Base-by-base conservation (phyloP, 2,329 filamentous ascomycete species). In the Lecanicillium sp. region DNA sequence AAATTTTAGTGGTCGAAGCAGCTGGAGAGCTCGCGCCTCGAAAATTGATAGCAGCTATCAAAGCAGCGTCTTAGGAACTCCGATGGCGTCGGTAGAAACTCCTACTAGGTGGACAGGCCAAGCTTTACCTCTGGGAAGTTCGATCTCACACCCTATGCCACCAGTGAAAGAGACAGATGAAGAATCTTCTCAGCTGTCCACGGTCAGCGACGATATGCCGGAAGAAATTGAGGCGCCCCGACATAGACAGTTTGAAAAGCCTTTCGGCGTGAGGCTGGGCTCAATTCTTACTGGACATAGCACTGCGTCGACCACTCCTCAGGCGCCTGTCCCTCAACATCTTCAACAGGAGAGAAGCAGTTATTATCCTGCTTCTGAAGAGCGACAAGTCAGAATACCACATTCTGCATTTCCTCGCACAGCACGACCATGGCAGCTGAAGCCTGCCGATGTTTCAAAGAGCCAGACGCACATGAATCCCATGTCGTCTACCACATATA, bases 101-200 rank as follows among this genome's bases (percentile, higher is more conserved):
- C 67, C 67, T 3, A 70, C 65, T n/a, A 64, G 64, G 35, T 63
- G 65, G 58, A 68, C 64, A 3, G 63, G 68, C 4, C 54, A 61
- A 36, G 53, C 61, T 6, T 54, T 61, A 20, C 56, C 62, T 5
- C 56, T 63, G 43, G 51, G 57, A 6, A 59, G 56, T 20, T 48
- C 51, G 3, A 29, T 55, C 9, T 38, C 52, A 16, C 51, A 50
- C 18, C 48, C 49, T 12, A 60, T 60, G 48, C 49, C 54, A 13
- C 45, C 57, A 12, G 44, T 60, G 12, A 51, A 45, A 35, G 58
- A 60, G 45, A 47, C 43, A 5, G 51, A 59, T 31, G 55, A 58
- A 35, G 47, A 53, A 19, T 41, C 43, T 5, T 20, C 34, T 17
- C 29, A 41, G 20, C 31, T 42, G 7, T 49, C 43, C 3, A 49